Evolutionary conservation across 73 alveolate genomes (phyloP).

Genomic region (Stentor roeselii): DNA sequence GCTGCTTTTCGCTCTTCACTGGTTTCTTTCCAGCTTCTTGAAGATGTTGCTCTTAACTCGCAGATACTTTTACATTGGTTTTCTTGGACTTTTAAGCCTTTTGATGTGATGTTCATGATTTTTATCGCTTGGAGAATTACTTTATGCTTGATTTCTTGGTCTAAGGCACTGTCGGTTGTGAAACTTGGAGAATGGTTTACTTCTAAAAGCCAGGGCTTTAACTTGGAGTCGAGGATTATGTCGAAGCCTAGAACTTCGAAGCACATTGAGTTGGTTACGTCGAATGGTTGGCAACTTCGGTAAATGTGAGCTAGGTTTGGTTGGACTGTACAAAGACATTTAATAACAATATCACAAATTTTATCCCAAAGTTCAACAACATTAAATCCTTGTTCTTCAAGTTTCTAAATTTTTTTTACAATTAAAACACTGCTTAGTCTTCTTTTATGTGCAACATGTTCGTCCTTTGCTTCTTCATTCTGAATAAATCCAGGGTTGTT

Average conservation of each 20-base stretch:
- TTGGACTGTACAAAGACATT: conserved; percentile 47
- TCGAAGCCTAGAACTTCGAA: conserved; percentile 67
- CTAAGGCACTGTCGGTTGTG: conserved; percentile 64
- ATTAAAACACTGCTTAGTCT: conserved; percentile 37
- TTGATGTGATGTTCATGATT: conserved; percentile 44
- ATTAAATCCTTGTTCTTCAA: conserved; percentile 41
- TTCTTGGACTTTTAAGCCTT: no score
- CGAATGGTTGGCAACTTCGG: conserved; percentile 53
- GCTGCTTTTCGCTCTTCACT: no score
- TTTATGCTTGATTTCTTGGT: conserved; percentile 48
- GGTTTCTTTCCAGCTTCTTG: no score
- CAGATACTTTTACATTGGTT: no score
- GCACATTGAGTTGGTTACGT: conserved; percentile 51
- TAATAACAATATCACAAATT: conserved; percentile 47
- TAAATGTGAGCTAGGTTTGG: conserved; percentile 58
- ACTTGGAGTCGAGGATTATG: conserved; percentile 46
- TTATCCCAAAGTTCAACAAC: conserved; percentile 45
- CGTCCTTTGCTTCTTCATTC: conserved; percentile 24
- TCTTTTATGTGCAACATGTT: conserved; percentile 46
- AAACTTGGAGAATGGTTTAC: conserved; percentile 71
- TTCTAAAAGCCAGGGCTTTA: conserved; percentile 64
- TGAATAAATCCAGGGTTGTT: conserved; percentile 15
- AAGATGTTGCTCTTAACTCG: no score
- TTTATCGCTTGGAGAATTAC: conserved; percentile 52
- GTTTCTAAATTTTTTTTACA: conserved; percentile 19